These are phyloP conservation scores for Aureobasidium uvarum DNA, from an alignment of 2,329 filamentous ascomycete genomes.

Conservation along the genomic window DNA sequence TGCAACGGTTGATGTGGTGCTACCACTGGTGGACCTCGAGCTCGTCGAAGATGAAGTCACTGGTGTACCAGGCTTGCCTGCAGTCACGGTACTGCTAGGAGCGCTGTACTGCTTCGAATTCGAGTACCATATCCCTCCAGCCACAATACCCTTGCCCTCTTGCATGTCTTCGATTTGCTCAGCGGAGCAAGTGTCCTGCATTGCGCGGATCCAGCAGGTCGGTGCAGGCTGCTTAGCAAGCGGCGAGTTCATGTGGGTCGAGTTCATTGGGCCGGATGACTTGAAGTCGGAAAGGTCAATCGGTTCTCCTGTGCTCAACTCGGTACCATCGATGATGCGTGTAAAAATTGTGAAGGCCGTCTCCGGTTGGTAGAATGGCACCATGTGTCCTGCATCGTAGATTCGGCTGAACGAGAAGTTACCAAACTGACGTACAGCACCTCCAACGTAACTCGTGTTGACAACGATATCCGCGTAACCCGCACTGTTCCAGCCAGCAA, in stretches of 20 bases:
- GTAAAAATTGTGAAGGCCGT: conserved; percentile 55
- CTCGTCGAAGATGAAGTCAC: conserved; percentile 30
- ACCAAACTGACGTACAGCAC: conserved; percentile 71
- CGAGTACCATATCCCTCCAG: conserved; percentile 59
- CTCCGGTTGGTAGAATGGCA: conserved; percentile 55
- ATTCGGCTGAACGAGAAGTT: conserved; percentile 58
- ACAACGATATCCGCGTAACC: conserved; percentile 72
- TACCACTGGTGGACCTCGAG: not conserved
- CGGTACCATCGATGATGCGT: conserved; percentile 52
- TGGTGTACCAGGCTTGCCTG: conserved; percentile 38
- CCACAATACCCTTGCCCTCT: conserved; percentile 54
- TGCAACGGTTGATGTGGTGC: conserved; percentile 2
- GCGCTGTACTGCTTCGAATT: conserved; percentile 41
- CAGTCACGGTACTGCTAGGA: conserved; percentile 37
- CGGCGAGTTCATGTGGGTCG: conserved; percentile 56
- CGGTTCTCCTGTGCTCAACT: conserved; percentile 50
- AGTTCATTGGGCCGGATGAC: conserved; percentile 58
- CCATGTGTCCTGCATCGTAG: conserved; percentile 55
- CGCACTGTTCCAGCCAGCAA: conserved; percentile 58
- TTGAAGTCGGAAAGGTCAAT: conserved; percentile 55
- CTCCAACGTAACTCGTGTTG: conserved; percentile 59
- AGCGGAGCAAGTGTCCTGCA: conserved; percentile 53
- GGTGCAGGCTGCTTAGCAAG: conserved; percentile 48
- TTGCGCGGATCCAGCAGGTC: conserved; percentile 61
- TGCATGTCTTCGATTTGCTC: conserved; percentile 52